Conservation (phyloP, 2,329 filamentous ascomycete species). For the Aspergillus ibericus region DNA sequence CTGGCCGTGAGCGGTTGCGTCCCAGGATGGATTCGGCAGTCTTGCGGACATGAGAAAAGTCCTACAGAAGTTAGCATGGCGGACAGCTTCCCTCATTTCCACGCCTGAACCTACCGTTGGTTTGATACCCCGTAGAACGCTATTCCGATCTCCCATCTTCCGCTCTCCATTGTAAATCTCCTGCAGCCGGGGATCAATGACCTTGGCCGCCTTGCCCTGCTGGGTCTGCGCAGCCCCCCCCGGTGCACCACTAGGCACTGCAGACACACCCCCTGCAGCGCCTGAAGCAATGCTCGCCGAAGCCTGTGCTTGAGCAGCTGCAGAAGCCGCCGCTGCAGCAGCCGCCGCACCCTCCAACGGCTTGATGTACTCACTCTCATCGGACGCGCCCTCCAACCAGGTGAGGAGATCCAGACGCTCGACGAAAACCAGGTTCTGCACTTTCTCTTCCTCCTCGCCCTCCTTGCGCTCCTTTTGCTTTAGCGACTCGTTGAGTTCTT, state of each 20-base stretch:
- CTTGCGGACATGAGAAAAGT: constrained; percentile 92
- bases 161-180: constrained; percentile 92
- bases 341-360: constrained; percentile 66
- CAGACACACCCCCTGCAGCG: constrained; percentile 44
- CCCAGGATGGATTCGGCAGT: constrained; percentile 74
- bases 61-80: constrained; percentile 52
- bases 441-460: constrained; percentile 53
- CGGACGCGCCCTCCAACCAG: constrained; percentile 86
- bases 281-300: constrained; percentile 54
- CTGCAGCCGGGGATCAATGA: constrained; percentile 76
- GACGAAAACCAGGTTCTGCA: constrained; percentile 87
- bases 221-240: constrained; percentile 35
- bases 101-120: constrained; percentile 62
- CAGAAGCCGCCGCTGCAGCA: constrained; percentile 37
- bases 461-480: constrained; percentile 36
- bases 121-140: constrained; percentile 80
- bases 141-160: constrained; percentile 90
- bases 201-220: constrained; percentile 57
- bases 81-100: background rate
- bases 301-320: constrained; percentile 43
- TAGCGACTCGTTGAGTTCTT: constrained; percentile 77
- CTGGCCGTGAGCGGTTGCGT: constrained; percentile 46
- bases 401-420: constrained; percentile 89
- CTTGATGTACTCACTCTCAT: constrained; percentile 91
- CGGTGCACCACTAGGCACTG: constrained; percentile 44